phyloP scores from a whole-genome alignment of 169 alveolate species.

The Plasmodium sp. region DNA sequence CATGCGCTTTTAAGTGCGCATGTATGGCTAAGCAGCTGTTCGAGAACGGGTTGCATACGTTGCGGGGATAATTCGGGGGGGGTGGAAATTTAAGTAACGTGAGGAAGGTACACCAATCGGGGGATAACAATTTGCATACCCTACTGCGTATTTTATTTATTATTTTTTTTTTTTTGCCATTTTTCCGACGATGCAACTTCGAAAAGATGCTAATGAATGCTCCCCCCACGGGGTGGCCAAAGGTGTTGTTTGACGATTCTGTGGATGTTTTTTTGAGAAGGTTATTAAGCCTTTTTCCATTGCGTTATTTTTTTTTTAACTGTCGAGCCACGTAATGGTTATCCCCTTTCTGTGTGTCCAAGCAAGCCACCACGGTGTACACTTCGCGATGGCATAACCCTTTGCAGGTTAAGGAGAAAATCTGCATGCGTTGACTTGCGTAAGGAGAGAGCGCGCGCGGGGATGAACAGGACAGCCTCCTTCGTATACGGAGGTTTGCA shows the following conservation, averaged over 20 bases:
- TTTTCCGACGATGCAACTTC: not conserved
- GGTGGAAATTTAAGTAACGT: not conserved
- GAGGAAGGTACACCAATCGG: not conserved
- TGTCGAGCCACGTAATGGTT: not conserved
- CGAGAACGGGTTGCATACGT: not conserved
- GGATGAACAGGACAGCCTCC: not conserved
- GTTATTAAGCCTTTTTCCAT: not conserved
- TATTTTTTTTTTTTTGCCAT: not conserved
- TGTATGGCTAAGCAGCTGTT: not conserved
- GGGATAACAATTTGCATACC: not conserved
- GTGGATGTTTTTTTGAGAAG: not conserved
- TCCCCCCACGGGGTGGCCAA: not conserved
- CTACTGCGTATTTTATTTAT: not conserved
- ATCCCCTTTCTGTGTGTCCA: not conserved
- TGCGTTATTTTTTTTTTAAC: not conserved
- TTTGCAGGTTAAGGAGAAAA: conserved; percentile 2
- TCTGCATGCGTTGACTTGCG: not conserved
- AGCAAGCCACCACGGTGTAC: not conserved
- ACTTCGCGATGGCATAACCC: not conserved
- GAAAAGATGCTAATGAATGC: not conserved
- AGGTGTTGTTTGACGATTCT: not conserved
- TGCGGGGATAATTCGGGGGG: not conserved
- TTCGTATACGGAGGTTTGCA: not conserved
- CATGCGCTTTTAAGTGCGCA: not conserved
- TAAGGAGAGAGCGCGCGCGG: not conserved